These are phyloP conservation scores for Termitomyces sp. DNA, from an alignment of 768 basidiomycete species.

Conservation along the genomic window DNA sequence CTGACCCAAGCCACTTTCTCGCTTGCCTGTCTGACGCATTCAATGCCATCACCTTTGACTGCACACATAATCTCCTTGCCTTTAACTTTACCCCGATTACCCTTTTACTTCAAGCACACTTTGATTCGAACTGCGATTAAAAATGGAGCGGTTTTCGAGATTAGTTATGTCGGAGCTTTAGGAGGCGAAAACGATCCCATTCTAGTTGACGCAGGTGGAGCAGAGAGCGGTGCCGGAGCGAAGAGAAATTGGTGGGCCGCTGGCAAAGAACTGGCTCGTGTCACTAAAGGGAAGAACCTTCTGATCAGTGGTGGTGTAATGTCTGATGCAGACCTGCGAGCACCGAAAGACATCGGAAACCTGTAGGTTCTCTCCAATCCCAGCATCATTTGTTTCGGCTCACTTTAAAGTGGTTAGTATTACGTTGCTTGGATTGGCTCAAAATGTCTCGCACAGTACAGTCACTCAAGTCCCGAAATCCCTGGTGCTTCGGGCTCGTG, in stretches of 20 bases:
- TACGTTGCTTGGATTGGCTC: constrained; percentile 59
- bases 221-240: constrained; percentile 45
- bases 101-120: constrained; percentile 81
- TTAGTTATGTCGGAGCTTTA: constrained; percentile 71
- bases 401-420: constrained; percentile 35
- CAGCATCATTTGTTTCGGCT: not conserved
- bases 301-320: constrained; percentile 66
- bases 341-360: constrained; percentile 71
- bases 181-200: constrained; percentile 52
- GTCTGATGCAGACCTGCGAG: constrained; percentile 58
- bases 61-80: constrained; percentile 80
- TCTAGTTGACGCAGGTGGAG: constrained; percentile 39
- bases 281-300: constrained; percentile 75
- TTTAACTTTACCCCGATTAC: constrained; percentile 69
- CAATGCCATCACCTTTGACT: constrained; percentile 67
- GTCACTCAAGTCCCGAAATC: constrained; percentile 59
- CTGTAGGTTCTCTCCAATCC: constrained; percentile 41
- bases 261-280: constrained; percentile 69
- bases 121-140: constrained; percentile 75
- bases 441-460: constrained; percentile 62
- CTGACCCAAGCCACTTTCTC: constrained; percentile 71
- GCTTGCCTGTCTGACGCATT: constrained; percentile 76
- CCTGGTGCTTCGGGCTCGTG: constrained; percentile 68
- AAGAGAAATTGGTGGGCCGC: constrained; percentile 86
- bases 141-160: constrained; percentile 81